phyloP scores from a whole-genome alignment of 345 rosid species.

The Eucalyptus camaldulensis region DNA sequence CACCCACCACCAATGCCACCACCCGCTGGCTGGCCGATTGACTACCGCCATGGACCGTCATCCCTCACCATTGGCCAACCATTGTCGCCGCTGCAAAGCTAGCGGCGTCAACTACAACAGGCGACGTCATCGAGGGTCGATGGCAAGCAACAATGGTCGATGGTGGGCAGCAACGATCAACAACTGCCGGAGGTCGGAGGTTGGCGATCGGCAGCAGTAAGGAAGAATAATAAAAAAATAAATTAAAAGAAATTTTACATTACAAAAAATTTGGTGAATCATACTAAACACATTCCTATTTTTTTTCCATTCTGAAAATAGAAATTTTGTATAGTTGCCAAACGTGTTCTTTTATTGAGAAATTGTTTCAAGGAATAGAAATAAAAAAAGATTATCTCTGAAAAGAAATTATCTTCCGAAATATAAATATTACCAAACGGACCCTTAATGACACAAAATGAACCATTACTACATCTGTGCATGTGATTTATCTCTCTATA shows the following conservation, averaged over 20 bases:
- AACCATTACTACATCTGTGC: not conserved
- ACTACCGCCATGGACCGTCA: rapidly evolving
- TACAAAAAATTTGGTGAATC: no score
- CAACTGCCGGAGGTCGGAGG: rapidly evolving
- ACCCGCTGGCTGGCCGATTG: rapidly evolving
- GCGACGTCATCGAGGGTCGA: rapidly evolving
- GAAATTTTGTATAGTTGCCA: rapidly evolving
- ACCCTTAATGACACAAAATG: not conserved
- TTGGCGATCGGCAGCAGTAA: rapidly evolving
- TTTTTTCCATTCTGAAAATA: rapidly evolving
- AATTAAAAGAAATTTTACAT: no score
- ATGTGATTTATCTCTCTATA: not conserved
- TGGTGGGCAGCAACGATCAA: rapidly evolving
- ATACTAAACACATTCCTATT: no score
- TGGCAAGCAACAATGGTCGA: no score
- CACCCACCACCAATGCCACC: rapidly evolving
- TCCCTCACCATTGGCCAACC: rapidly evolving
- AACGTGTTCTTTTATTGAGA: no score
- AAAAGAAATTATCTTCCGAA: rapidly evolving
- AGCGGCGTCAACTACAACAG: rapidly evolving
- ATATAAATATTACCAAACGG: rapidly evolving
- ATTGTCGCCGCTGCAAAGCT: rapidly evolving
- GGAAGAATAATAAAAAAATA: no score
- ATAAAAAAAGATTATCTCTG: no score
- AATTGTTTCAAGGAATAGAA: no score